Evolutionary conservation across 108 stramenopile species (phyloP), one percentile per base, ranked within the genome.

Genomic region (Pseudonitzschia pungens): DNA sequence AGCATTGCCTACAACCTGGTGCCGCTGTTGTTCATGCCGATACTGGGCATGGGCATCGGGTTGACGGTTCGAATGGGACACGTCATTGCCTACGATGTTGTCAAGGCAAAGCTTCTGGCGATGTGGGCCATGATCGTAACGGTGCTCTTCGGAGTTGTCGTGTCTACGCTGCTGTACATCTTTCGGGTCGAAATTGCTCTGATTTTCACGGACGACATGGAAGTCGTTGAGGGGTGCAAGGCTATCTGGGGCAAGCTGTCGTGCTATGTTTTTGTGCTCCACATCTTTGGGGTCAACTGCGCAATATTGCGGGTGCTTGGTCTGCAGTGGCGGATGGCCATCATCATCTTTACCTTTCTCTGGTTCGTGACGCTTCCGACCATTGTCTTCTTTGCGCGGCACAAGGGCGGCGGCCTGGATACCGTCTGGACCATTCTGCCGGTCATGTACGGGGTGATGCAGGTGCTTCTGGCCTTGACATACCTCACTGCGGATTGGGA

Each of bases 51-150:
- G 57, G 24, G 51, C 63, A 77, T 88, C 68, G 77, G 82, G 31
- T 45, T 86, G 77, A 76, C 77, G 36, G 82, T 87, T 68, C 65
- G 87, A 44, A 75, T 88, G 77, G 77, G 89, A 63, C 73, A 82
- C 70, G 40, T 77, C 11, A 40, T 84, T 28, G 68, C 74, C n/a
- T 50, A 29, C 29, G 68, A 80, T 65, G 69, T 74, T 27, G n/a
- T 44, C 27, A 59, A 71, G 36, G 84, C 84, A 18, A 81, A 78
- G 32, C 2, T 69, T 22, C 41, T 85, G 53, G 84, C 84, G n/a
- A 66, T 67, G 4, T 70, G 65, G 56, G 54, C 22, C 40, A 79
- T 85, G 84, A 12, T 33, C 32, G 56, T 79, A 18, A 73, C 74
- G 18, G 55, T 68, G 2, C 11, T 72, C 1, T 15, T 73, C 31